Evolutionary conservation across 2,329 filamentous ascomycete species (phyloP).

Genomic region (Coniochaeta ligniaria): DNA sequence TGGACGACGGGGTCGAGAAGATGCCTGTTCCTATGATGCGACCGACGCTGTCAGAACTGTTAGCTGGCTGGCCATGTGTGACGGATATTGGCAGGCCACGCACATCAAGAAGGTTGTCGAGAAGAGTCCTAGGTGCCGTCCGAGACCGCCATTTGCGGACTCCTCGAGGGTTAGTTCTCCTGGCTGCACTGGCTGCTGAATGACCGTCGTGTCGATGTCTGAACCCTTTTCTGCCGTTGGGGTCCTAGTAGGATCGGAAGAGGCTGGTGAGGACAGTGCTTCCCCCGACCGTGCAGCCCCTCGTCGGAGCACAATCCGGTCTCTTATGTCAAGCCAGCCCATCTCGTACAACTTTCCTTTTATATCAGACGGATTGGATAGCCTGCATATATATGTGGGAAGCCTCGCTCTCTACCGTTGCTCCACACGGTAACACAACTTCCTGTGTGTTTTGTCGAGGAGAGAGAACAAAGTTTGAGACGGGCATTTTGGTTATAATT

Average conservation of each 20-base stretch:
- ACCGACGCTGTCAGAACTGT: background rate
- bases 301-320: background rate
- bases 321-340: background rate
- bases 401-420: background rate
- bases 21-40: constrained; percentile 26
- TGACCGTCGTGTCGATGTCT: background rate
- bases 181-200: background rate
- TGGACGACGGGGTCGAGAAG: constrained; percentile 47
- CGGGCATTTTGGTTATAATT: background rate
- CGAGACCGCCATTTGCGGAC: background rate
- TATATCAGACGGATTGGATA: background rate
- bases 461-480: background rate
- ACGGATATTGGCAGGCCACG: background rate
- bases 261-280: background rate
- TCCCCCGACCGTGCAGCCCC: background rate
- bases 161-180: background rate
- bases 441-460: background rate
- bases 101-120: background rate
- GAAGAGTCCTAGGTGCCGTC: background rate
- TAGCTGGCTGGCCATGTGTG: background rate
- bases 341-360: background rate
- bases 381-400: background rate
- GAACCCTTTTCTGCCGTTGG: background rate
- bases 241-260: background rate
- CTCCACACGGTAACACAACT: background rate